Conservation (phyloP, 2,329 filamentous ascomycete genomes). For the Zasmidium angulare region DNA sequence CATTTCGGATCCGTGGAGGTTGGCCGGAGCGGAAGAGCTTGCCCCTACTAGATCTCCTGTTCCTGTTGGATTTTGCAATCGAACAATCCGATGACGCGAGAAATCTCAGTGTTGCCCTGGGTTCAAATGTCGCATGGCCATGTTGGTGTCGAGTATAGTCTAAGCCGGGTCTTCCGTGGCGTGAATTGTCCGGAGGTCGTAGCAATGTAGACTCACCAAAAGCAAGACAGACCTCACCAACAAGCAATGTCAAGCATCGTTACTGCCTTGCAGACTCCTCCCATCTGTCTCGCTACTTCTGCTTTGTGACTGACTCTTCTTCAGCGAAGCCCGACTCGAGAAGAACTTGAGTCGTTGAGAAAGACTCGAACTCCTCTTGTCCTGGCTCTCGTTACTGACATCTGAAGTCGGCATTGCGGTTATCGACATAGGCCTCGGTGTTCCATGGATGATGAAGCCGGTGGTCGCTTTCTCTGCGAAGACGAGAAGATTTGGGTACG, state of each 20-base stretch:
- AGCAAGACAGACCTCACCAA: no score
- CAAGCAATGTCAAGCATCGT: no score
- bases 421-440: neutral
- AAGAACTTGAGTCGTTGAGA: neutral
- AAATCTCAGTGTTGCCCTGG: no score
- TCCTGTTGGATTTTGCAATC: neutral
- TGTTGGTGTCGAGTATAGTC: no score
- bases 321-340: neutral
- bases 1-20: neutral
- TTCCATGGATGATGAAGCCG: neutral
- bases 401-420: neutral
- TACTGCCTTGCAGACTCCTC: neutral
- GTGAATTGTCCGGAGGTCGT: no score
- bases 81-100: no score
- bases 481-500: constrained; percentile 4
- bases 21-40: neutral
- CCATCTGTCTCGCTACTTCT: neutral
- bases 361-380: neutral
- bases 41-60: neutral
- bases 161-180: no score
- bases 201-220: no score
- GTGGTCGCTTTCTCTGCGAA: constrained; percentile 7
- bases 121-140: no score
- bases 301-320: neutral
- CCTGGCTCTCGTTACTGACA: neutral